Evolutionary conservation across 495 filamentous ascomycete genomes (phyloP).

Genomic region (Hypoxylon trugodes): DNA sequence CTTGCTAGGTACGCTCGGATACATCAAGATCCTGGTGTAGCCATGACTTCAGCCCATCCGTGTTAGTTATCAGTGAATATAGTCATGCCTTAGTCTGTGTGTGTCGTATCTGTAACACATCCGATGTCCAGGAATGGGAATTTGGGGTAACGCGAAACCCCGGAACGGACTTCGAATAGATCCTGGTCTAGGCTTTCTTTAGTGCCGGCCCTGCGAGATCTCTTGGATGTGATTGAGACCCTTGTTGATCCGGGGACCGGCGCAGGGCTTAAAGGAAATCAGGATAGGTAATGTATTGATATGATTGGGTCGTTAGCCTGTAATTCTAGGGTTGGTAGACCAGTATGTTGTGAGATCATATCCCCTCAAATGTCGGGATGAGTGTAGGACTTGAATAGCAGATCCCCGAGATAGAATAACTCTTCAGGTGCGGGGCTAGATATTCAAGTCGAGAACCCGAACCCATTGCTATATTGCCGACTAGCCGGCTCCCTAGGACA

Average conservation of each 20-base stretch:
- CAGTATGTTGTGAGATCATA: neutral
- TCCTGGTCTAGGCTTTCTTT: slow-evolving; percentile 14
- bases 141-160: slow-evolving; percentile 30
- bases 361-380: slow-evolving; percentile 3
- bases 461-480: slow-evolving; percentile 31
- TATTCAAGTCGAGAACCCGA: slow-evolving; percentile 33
- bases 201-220: slow-evolving; percentile 24
- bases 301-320: slow-evolving; percentile 15
- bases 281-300: neutral
- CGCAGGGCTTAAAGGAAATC: neutral
- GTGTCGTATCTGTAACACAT: slow-evolving; percentile 40
- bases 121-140: slow-evolving; percentile 31
- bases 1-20: slow-evolving; percentile 22
- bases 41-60: slow-evolving; percentile 3
- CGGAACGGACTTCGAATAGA: slow-evolving; percentile 1
- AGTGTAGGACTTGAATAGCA: neutral
- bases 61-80: slow-evolving; percentile 5
- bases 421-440: neutral
- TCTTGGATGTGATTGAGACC: slow-evolving; percentile 22
- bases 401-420: neutral
- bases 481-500: slow-evolving; percentile 11
- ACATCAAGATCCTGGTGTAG: slow-evolving; percentile 19
- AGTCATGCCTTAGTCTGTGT: slow-evolving; percentile 25
- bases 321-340: neutral
- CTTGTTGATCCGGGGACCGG: slow-evolving; percentile 21